phyloP scores from a whole-genome alignment of 106 monocot genomes.

The Hemerocallis citrina region DNA sequence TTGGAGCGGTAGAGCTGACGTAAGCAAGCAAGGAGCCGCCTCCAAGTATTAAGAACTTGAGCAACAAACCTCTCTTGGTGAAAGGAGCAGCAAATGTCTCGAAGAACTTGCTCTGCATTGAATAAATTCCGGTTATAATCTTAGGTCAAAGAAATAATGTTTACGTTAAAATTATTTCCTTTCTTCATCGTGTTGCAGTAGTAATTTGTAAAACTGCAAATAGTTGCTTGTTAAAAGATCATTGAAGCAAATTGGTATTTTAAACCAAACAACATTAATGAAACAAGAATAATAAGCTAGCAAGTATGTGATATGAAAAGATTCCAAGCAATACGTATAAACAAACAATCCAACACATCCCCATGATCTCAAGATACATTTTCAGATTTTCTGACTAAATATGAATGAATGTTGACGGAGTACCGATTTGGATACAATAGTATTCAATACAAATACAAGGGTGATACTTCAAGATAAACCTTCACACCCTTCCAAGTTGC shows the following conservation, averaged over 20 bases:
- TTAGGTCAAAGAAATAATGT: neutral
- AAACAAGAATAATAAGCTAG: neutral
- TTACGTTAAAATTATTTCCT: neutral
- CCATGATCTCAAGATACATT: no score
- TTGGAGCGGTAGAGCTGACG: slow-evolving; percentile 50
- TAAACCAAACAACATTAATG: neutral
- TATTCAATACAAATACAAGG: no score
- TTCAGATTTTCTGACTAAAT: no score
- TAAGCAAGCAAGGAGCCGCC: slow-evolving; percentile 63
- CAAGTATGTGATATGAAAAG: neutral
- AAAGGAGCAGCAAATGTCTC: slow-evolving; percentile 91
- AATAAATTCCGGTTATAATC: neutral
- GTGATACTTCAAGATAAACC: no score
- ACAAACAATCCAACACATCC: no score
- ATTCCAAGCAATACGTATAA: no score
- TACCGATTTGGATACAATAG: no score
- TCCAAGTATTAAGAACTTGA: slow-evolving; percentile 83
- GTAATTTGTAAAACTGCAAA: neutral
- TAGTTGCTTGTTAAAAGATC: no score
- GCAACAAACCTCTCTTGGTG: slow-evolving; percentile 81
- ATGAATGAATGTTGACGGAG: no score
- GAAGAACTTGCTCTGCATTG: slow-evolving; percentile 91
- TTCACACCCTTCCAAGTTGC: no score
- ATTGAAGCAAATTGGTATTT: neutral
- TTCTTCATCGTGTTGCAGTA: neutral